Percentiles rank a stretch among this genome's conserved stretches.
Conservation (phyloP, 2,329 filamentous ascomycete genomes). For the Sporothrix pseudoabietina region DNA sequence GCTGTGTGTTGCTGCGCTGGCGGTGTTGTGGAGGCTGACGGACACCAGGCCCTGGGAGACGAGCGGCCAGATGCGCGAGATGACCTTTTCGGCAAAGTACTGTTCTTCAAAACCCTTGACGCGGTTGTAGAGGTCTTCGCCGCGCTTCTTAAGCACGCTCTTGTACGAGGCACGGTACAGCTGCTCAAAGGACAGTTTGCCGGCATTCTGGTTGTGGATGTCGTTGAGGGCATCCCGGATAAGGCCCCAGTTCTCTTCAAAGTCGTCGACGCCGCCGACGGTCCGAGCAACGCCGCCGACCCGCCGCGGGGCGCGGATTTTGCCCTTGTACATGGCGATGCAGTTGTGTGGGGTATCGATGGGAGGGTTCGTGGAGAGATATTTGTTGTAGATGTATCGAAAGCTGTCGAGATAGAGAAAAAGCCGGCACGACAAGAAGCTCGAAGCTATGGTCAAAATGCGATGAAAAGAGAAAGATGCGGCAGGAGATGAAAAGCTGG, state of each 20-base stretch:
- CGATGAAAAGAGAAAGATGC: background rate
- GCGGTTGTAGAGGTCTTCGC: slow-evolving; percentile 75
- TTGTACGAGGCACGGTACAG: slow-evolving; percentile 94
- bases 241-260: slow-evolving; percentile 80
- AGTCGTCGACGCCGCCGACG: slow-evolving; percentile 66
- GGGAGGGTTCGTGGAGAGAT: background rate
- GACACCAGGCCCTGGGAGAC: slow-evolving; percentile 68
- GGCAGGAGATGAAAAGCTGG: background rate
- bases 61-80: slow-evolving; percentile 68
- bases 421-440: background rate
- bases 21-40: slow-evolving; percentile 58
- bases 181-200: slow-evolving; percentile 88
- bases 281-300: slow-evolving; percentile 17
- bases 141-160: slow-evolving; percentile 86
- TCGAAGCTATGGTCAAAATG: background rate
- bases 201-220: slow-evolving; percentile 91
- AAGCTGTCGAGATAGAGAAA: background rate
- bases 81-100: slow-evolving; percentile 77
- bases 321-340: slow-evolving; percentile 38
- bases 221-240: slow-evolving; percentile 77
- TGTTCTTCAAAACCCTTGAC: slow-evolving; percentile 79
- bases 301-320: background rate
- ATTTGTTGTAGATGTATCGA: background rate
- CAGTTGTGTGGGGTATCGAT: background rate
- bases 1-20: slow-evolving; percentile 71